Evolutionary conservation across 202 grass and related monocot genomes (phyloP).

Genomic region (Musa balbisiana): DNA sequence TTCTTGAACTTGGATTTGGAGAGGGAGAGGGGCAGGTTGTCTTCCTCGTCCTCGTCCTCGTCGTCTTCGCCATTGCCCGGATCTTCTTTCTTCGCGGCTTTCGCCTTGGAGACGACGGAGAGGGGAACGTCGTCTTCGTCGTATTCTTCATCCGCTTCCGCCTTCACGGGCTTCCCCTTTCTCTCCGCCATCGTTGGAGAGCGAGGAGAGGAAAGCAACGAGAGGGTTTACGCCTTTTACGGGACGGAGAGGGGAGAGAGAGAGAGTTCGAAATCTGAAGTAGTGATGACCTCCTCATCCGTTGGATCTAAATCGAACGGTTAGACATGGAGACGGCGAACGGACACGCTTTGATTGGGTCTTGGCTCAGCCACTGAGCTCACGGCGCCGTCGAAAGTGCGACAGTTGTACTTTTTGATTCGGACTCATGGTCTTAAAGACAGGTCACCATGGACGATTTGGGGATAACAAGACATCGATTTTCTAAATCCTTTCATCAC

Average conservation of each 20-base stretch:
- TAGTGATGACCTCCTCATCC: neutral
- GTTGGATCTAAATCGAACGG: conserved; percentile 15
- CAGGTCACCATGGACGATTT: too few species aligned
- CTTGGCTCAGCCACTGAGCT: too few species aligned
- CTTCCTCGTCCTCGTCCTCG: conserved; percentile 22
- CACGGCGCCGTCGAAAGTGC: too few species aligned
- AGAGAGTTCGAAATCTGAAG: neutral
- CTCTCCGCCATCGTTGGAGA: conserved; percentile 35
- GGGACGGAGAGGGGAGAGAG: neutral
- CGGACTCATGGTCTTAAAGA: too few species aligned
- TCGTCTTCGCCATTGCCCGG: conserved; percentile 18
- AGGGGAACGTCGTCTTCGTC: conserved; percentile 21
- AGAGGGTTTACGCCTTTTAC: neutral
- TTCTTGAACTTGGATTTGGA: conserved; percentile 15
- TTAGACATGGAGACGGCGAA: neutral
- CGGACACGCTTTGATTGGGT: too few species aligned
- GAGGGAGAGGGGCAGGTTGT: neutral
- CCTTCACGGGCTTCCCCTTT: conserved; percentile 19
- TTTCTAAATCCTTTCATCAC: too few species aligned
- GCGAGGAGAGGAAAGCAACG: neutral
- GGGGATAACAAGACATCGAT: too few species aligned
- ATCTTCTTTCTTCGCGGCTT: conserved; percentile 15
- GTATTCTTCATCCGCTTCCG: conserved; percentile 22
- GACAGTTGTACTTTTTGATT: too few species aligned
- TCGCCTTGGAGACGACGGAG: neutral